phyloP scores from a whole-genome alignment of 139 green algal genomes.

The Diplosphaera chodatii region DNA sequence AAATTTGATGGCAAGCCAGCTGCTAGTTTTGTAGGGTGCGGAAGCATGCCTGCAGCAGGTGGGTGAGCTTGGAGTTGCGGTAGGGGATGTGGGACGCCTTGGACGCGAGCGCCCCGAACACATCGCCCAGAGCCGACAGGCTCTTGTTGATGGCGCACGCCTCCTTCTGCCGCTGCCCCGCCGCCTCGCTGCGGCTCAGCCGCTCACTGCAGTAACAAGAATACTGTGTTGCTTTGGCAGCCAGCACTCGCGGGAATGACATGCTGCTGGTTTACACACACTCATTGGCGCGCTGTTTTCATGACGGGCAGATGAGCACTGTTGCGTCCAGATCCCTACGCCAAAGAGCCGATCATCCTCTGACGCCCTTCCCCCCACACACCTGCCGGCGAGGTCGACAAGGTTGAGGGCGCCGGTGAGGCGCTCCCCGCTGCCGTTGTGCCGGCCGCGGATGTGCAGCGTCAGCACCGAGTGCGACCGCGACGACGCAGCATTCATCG shows the following conservation, averaged over 20 bases:
- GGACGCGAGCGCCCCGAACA: conserved; percentile 71
- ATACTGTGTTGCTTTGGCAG: too few species aligned
- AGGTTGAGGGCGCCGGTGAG: conserved; percentile 83
- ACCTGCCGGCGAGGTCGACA: conserved; percentile 89
- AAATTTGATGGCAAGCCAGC: too few species aligned
- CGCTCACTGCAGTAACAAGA: conserved; percentile 83
- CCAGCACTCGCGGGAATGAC: too few species aligned
- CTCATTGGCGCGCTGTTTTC: too few species aligned
- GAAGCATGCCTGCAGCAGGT: conserved; percentile 61
- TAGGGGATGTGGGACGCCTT: conserved; percentile 77
- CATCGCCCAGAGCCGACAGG: conserved; percentile 76
- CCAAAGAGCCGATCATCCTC: too few species aligned
- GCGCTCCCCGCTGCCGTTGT: conserved; percentile 52
- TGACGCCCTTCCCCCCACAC: too few species aligned
- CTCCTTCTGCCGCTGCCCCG: conserved; percentile 80
- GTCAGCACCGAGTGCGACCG: conserved; percentile 93
- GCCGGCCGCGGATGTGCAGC: conserved; percentile 81
- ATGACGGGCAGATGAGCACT: too few species aligned
- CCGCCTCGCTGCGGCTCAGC: conserved; percentile 62
- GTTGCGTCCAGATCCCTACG: too few species aligned
- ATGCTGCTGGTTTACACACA: too few species aligned
- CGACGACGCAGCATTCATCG: conserved; percentile 89
- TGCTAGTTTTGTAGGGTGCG: not conserved
- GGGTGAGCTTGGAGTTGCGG: conserved; percentile 93
- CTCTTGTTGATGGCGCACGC: conserved; percentile 93